These are phyloP conservation scores for Colletotrichum salicis DNA, from an alignment of 2,329 filamentous ascomycete species.

Conservation along the genomic window DNA sequence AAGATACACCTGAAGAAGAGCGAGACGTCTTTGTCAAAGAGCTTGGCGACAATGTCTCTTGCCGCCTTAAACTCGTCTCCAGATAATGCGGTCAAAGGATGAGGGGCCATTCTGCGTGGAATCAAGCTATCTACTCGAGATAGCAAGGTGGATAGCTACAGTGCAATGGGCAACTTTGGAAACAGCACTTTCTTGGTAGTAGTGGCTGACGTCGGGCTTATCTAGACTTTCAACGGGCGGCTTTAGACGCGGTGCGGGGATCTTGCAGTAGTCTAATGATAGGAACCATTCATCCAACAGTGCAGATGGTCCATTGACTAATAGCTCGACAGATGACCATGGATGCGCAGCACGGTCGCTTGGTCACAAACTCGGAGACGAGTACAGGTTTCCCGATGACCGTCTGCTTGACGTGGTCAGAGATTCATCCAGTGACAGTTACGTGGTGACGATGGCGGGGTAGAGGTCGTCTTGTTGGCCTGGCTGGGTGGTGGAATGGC, in stretches of 20 bases:
- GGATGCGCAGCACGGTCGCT: not conserved
- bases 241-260: constrained; percentile 19
- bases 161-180: not conserved
- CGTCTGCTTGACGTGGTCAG: not conserved
- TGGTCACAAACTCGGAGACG: not conserved
- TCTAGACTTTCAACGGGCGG: constrained; percentile 11
- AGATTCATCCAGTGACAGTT: not conserved
- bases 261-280: constrained; percentile 18
- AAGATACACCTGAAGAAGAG: constrained; percentile 68
- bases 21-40: constrained; percentile 37
- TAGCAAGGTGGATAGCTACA: not conserved
- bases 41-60: constrained; percentile 55
- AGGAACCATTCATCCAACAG: constrained; percentile 9
- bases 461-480: not conserved
- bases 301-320: not conserved
- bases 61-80: constrained; percentile 60
- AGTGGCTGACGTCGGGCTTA: constrained; percentile 3
- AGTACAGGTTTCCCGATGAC: not conserved
- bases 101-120: constrained; percentile 37
- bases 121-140: not conserved
- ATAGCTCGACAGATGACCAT: not conserved
- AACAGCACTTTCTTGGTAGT: not conserved
- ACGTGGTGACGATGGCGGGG: constrained; percentile 8
- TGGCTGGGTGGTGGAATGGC: not conserved
- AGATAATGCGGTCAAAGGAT: constrained; percentile 62